Base-by-base conservation (phyloP, 768 basidiomycete species). In the Lactarius quietus region DNA sequence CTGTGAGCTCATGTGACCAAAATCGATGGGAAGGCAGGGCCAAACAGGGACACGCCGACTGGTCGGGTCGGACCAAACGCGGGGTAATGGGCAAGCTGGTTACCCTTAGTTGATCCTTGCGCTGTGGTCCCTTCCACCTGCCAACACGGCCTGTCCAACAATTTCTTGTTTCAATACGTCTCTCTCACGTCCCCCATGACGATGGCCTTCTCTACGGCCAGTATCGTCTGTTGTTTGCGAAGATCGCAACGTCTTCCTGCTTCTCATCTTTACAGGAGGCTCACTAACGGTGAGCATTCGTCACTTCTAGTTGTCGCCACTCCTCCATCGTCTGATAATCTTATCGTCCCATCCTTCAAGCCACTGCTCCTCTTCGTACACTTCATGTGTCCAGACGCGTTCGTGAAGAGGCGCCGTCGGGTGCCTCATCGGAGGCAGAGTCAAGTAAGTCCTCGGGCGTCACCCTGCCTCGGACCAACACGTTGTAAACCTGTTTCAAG, bases 401-500 rank as follows among this genome's bases (percentile, higher is more conserved):
- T 33, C 57, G 45, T 45, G 43, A 61, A 20, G 67, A 61, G 17
- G 23, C 54, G 10, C 51, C n/a, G 33, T 15, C 29, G 12, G 56
- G 58, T 15, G 38, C 55, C 36, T 66, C 54, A 23, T 55, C 58
- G 6, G 62, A 57, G 57, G 62, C 58, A 41, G 66, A 69, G 23
- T 55, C 64, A 18, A 58, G 67, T 68, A 54, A 26, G 67, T 65
- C 38, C 51, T 57, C 36, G 23, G 55, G 28, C 39, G 9, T 41
- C 18, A 33, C 26, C 51, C 59, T 35, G 31, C 38, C n/a, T 38
- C 54, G n/a, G 53, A 29, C 26, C 23, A 9, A 60, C 59, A 20
- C 57, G 18, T 59, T 51, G 51, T 58, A 20, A 38, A 39, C 38
- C 9, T 31, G 39, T 57, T 57, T 35, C 36, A 70, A 83, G 84